These are phyloP conservation scores for Phallus indusiatus DNA, from an alignment of 768 basidiomycete genomes.

Conservation along the genomic window DNA sequence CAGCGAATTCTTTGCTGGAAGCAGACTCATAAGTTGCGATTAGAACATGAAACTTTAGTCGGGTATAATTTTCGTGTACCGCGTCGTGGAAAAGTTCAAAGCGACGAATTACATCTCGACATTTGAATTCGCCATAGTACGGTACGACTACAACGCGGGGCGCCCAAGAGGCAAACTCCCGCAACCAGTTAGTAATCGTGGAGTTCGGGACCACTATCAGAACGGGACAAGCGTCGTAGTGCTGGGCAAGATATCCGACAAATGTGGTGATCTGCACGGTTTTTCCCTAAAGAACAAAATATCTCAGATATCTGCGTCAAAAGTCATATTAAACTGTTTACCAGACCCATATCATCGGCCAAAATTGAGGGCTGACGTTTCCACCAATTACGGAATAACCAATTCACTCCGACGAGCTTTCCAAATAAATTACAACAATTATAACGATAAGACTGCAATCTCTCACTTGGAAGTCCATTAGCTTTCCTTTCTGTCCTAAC, in stretches of 20 bases:
- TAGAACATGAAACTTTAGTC: slow-evolving; percentile 77
- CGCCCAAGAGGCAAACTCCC: slow-evolving; percentile 83
- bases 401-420: slow-evolving; percentile 73
- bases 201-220: slow-evolving; percentile 95
- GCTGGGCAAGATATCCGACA: slow-evolving; percentile 52
- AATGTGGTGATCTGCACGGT: slow-evolving; percentile 89
- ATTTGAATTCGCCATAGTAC: slow-evolving; percentile 71
- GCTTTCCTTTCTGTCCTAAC: slow-evolving; percentile 52
- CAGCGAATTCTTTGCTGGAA: slow-evolving; percentile 57
- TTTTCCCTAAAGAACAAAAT: slow-evolving; percentile 57
- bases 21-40: slow-evolving; percentile 91
- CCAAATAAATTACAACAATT: slow-evolving; percentile 2
- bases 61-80: slow-evolving; percentile 29
- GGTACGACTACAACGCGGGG: slow-evolving; percentile 71
- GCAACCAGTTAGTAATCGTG: slow-evolving; percentile 90
- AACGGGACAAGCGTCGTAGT: slow-evolving; percentile 60
- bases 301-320: slow-evolving; percentile 9
- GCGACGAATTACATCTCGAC: slow-evolving; percentile 69
- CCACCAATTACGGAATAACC: slow-evolving; percentile 87
- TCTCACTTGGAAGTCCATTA: slow-evolving; percentile 82
- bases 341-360: slow-evolving; percentile 97
- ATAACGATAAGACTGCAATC: slow-evolving; percentile 6
- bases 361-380: slow-evolving; percentile 76
- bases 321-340: slow-evolving; percentile 22
- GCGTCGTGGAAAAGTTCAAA: slow-evolving; percentile 68